phyloP scores from a whole-genome alignment of 176 grass and related monocot genomes.

The Avena eriantha region DNA sequence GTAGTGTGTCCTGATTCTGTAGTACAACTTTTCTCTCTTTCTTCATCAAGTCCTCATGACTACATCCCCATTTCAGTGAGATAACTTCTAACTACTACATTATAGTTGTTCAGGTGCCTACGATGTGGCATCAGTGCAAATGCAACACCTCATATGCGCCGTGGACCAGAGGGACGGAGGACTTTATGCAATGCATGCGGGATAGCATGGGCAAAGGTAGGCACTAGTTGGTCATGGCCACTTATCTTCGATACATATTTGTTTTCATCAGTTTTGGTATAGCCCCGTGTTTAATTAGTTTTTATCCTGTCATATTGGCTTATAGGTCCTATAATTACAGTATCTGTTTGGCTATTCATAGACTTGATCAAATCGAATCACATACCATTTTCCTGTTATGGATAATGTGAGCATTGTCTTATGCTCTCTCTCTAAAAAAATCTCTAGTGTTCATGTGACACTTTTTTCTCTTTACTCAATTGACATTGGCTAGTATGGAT shows the following conservation, averaged over 20 bases:
- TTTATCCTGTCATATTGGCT: slow-evolving; percentile 3
- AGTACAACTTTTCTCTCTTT: not conserved
- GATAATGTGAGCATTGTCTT: not conserved
- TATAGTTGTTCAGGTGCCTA: slow-evolving; percentile 74
- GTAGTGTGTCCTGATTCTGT: not conserved
- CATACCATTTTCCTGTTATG: not conserved
- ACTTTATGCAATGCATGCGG: slow-evolving; percentile 94
- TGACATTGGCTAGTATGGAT: slow-evolving; percentile 24
- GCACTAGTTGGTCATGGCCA: not conserved
- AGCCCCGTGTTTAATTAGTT: not conserved
- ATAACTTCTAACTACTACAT: slow-evolving; percentile 48
- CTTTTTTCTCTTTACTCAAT: not conserved
- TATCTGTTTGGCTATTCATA: slow-evolving; percentile 10
- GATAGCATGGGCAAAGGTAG: slow-evolving; percentile 89
- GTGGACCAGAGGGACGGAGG: slow-evolving; percentile 73
- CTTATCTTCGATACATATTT: slow-evolving; percentile 1
- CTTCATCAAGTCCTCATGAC: not conserved
- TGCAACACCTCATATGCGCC: slow-evolving; percentile 79
- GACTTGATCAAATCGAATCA: not conserved
- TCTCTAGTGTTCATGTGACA: slow-evolving; percentile 6
- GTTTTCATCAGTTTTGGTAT: slow-evolving; percentile 3
- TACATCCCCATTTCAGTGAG: not conserved
- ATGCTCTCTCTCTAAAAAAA: not conserved
- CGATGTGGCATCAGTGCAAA: slow-evolving; percentile 84
- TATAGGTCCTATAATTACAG: not conserved